Conservation (phyloP, 1,284 basidiomycete genomes). For the Phellinidium pouzarii region DNA sequence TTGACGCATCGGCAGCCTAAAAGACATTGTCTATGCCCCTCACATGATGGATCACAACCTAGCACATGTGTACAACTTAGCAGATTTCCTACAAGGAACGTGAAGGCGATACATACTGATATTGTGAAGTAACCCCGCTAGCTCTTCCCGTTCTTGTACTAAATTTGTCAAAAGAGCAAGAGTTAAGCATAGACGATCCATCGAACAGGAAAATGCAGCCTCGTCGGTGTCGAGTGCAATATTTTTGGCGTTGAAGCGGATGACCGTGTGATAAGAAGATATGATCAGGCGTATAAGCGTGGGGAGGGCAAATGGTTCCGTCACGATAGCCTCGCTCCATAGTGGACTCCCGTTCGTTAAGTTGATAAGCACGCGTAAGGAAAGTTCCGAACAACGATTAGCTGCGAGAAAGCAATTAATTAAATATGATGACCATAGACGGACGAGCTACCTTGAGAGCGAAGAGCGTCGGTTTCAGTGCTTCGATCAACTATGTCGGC, state of each 20-base stretch:
- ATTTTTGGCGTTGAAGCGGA: constrained; percentile 12
- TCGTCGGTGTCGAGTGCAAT: constrained; percentile 22
- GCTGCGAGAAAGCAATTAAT: constrained; percentile 25
- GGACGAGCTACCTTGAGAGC: constrained; percentile 1
- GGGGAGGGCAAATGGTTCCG: constrained; percentile 37
- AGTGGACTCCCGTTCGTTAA: constrained; percentile 51
- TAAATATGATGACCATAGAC: not conserved
- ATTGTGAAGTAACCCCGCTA: constrained; percentile 6
- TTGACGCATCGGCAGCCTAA: constrained; percentile 19
- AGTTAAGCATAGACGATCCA: constrained; percentile 63
- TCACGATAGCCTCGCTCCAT: constrained; percentile 47
- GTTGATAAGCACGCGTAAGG: constrained; percentile 60
- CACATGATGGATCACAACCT: constrained; percentile 14
- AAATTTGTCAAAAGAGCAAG: constrained; percentile 68
- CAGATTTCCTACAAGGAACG: not conserved
- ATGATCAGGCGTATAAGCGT: constrained; percentile 42
- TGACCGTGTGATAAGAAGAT: constrained; percentile 26
- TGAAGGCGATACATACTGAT: constrained; percentile 1
- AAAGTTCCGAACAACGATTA: constrained; percentile 45
- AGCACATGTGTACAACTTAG: not conserved
- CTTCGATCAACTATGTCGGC: constrained; percentile 28
- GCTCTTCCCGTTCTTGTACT: constrained; percentile 42
- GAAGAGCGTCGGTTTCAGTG: not conserved
- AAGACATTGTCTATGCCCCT: constrained; percentile 16
- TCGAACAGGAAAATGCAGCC: constrained; percentile 31